phyloP scores from a whole-genome alignment of 139 green algal species.

The Chlamydomonas eustigma region DNA sequence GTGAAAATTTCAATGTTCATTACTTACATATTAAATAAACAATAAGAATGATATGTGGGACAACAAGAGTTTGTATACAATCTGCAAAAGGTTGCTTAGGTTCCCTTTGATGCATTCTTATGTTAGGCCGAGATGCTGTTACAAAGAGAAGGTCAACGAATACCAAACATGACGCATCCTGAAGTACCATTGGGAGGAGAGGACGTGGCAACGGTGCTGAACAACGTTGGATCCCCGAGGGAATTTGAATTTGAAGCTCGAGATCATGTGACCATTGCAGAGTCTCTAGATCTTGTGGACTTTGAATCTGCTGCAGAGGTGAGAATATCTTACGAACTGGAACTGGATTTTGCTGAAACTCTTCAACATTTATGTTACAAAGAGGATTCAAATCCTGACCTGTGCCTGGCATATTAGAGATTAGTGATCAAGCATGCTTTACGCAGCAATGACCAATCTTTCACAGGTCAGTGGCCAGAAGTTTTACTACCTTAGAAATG shows the following conservation, averaged over 20 bases:
- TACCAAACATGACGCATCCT: slow-evolving; percentile 95
- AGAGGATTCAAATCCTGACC: no score
- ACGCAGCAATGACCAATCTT: no score
- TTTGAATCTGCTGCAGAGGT: slow-evolving; percentile 84
- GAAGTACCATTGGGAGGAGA: slow-evolving; percentile 80
- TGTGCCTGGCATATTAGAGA: no score
- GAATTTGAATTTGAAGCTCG: slow-evolving; percentile 67
- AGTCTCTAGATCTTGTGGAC: slow-evolving; percentile 76
- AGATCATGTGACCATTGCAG: slow-evolving; percentile 80
- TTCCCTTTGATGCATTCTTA: not conserved
- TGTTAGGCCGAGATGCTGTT: slow-evolving; percentile 61
- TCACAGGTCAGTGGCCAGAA: slow-evolving; percentile 70
- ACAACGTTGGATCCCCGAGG: slow-evolving; percentile 36
- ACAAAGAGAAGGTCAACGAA: slow-evolving; percentile 84
- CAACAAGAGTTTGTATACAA: no score
- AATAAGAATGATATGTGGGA: not conserved
- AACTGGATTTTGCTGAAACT: no score
- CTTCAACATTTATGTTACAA: no score
- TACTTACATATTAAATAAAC: not conserved
- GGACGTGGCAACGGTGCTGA: slow-evolving; percentile 48
- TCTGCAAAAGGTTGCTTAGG: no score
- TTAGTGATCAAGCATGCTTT: no score
- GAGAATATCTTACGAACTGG: no score
- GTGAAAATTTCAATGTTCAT: no score
- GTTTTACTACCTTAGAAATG: slow-evolving; percentile 94